These are phyloP conservation scores for Claviceps digitariae DNA, from an alignment of 2,329 filamentous ascomycete species.

Conservation along the genomic window DNA sequence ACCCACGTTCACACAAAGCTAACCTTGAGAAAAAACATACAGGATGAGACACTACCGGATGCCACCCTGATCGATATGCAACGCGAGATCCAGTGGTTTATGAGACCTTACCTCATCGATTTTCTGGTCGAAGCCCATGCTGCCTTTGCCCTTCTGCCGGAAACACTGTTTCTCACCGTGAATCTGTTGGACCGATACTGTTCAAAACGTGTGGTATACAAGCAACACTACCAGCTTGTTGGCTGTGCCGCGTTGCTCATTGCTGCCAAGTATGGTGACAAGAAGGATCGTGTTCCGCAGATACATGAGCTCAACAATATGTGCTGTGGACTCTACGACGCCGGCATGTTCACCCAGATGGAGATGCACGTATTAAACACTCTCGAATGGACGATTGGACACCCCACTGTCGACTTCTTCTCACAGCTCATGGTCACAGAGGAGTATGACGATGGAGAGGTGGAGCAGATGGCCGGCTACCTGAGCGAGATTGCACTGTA, in stretches of 20 bases:
- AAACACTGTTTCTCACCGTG: conserved; percentile 90
- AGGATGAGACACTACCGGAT: conserved; percentile 80
- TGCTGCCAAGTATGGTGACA: conserved; percentile 95
- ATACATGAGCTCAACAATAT: conserved; percentile 96
- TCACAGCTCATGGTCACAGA: conserved; percentile 76
- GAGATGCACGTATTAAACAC: conserved; percentile 99
- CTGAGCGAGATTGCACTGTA: conserved; percentile 91
- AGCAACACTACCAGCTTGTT: conserved; percentile 96
- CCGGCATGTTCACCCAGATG: conserved; percentile 99
- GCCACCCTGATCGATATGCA: conserved; percentile 98
- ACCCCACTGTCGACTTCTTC: conserved; percentile 92
- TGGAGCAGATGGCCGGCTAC: conserved; percentile 90
- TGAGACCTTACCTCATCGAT: conserved; percentile 95
- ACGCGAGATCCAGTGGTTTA: conserved; percentile 99
- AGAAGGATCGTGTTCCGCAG: conserved; percentile 96
- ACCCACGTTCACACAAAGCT: conserved; percentile 10
- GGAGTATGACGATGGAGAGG: conserved; percentile 64
- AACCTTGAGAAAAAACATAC: conserved; percentile 7
- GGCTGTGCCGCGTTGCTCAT: conserved; percentile 93
- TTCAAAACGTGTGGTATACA: conserved; percentile 94
- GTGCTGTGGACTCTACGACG: conserved; percentile 97
- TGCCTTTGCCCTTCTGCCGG: conserved; percentile 83
- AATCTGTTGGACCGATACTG: conserved; percentile 97
- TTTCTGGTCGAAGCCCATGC: conserved; percentile 96
- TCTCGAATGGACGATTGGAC: conserved; percentile 88